These are phyloP conservation scores for Yueomyces sp. DNA, from an alignment of 805 yeast species.

Conservation along the genomic window DNA sequence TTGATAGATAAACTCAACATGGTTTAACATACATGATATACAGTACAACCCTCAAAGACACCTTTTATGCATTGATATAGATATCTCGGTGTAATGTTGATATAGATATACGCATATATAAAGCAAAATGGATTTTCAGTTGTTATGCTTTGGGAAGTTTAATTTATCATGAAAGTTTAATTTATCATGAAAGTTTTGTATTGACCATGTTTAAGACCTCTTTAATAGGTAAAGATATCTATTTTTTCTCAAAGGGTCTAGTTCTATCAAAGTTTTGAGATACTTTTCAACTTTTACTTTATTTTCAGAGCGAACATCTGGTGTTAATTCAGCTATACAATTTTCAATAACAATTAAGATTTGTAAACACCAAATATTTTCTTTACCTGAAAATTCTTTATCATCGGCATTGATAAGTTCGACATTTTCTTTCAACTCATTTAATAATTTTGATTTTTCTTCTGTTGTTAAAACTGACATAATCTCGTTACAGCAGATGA, in stretches of 20 bases:
- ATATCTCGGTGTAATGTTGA: too few relatives aligned
- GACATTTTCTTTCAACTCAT: slow-evolving; percentile 34
- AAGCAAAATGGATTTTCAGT: too few relatives aligned
- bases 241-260: slow-evolving; percentile 55
- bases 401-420: slow-evolving; percentile 62
- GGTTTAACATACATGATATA: too few relatives aligned
- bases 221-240: slow-evolving; percentile 36
- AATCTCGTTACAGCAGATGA: slow-evolving; percentile 30
- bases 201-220: not conserved
- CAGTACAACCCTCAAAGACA: too few relatives aligned
- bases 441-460: slow-evolving; percentile 28
- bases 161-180: too few relatives aligned
- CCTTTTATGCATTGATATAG: too few relatives aligned
- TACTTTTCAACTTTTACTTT: slow-evolving; percentile 3
- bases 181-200: too few relatives aligned
- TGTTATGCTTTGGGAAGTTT: too few relatives aligned
- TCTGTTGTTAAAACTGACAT: slow-evolving; percentile 12
- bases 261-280: slow-evolving; percentile 31
- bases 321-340: slow-evolving; percentile 16
- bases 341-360: slow-evolving; percentile 35
- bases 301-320: slow-evolving; percentile 22
- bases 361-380: slow-evolving; percentile 69
- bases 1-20: too few relatives aligned
- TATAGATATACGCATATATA: too few relatives aligned
- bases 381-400: slow-evolving; percentile 46